Evolutionary conservation across 371 early-diverging fungal genomes (phyloP), one percentile per base, ranked within the genome.

Genomic region (Mycotypha africana): DNA sequence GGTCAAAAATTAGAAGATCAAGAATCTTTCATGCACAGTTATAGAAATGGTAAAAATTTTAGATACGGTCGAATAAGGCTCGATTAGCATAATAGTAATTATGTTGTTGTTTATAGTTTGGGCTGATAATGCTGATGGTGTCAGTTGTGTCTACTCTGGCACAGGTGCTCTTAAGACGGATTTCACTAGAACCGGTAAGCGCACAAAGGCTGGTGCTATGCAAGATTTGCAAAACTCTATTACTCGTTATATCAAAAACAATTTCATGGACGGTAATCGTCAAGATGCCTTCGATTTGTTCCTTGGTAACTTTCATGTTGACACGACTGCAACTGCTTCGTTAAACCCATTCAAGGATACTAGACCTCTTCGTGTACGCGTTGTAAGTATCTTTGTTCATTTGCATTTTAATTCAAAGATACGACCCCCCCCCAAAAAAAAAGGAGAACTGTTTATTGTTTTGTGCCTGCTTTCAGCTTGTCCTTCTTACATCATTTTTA

Each of bases 121-220:
- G 99, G 96, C 95, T 20, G 93, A 99, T 59, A 94, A 99, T 71
- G 99, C 98, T n/a, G 97, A 99, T 76, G 89, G 82, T 9, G 78
- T 99, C 26, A 92, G 94, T 56, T 60, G 81, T 23, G 92, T 90
- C 36, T 99, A 99, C 65, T 88, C 95, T 17, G 99, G 99, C 42
- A 99, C 99, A 3, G 93, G 94, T 16, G 99, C 99, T 3, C 77
- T 99, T 28, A 98, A 98, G 56, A 95, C 97, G 4, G 97, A 99
- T 57, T 93, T 90, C 49, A 98, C 99, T 17, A 75, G 91, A 76
- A 94, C 95, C 3, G 98, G 97, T 17, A 76, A 82, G 57, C 83
- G 96, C 37, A 91, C 91, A 28, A 83, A 80, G 38, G 49, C 50
- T 19, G 98, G 98, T 3, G 86, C 86, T 3, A 35, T 95, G n/a